Percentiles rank a stretch among this genome's conserved stretches.
Conservation (phyloP, 495 filamentous ascomycete species). For the Penicillium turbatum region DNA sequence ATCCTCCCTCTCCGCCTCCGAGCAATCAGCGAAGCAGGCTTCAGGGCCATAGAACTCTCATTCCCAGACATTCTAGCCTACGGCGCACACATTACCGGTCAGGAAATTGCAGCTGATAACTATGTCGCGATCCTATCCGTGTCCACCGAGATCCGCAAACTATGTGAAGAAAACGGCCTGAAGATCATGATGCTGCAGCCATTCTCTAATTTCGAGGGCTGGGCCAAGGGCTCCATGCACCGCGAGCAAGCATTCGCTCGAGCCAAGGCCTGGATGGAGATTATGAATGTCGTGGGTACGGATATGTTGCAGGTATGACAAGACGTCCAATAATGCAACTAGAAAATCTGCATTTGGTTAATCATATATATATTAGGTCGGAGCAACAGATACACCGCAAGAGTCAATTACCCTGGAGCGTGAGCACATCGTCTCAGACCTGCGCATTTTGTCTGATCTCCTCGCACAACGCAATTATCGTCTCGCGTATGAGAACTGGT, state of each 20-base stretch:
- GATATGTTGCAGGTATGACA: constrained; percentile 64
- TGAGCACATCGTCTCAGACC: constrained; percentile 53
- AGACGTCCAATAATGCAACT: background rate
- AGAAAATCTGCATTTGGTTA: background rate
- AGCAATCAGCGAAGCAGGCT: constrained; percentile 63
- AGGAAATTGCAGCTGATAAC: constrained; percentile 50
- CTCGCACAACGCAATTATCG: constrained; percentile 52
- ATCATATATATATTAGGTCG: constrained; percentile 44
- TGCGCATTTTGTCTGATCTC: constrained; percentile 60
- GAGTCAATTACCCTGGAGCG: constrained; percentile 20
- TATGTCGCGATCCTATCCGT: constrained; percentile 51
- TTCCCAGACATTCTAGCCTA: constrained; percentile 72
- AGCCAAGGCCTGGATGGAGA: constrained; percentile 63
- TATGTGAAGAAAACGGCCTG: constrained; percentile 51
- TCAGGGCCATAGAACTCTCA: constrained; percentile 67
- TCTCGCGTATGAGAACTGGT: constrained; percentile 82
- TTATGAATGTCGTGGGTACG: constrained; percentile 67
- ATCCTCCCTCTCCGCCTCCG: constrained; percentile 61
- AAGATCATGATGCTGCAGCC: constrained; percentile 73
- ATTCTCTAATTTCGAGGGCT: constrained; percentile 78
- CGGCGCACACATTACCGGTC: constrained; percentile 46
- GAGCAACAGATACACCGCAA: constrained; percentile 60
- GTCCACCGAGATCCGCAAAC: constrained; percentile 45
- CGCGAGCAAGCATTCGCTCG: constrained; percentile 61
- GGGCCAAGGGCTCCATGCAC: constrained; percentile 53